Conservation (phyloP, 345 rosid species). For the Syzygium aromaticum region DNA sequence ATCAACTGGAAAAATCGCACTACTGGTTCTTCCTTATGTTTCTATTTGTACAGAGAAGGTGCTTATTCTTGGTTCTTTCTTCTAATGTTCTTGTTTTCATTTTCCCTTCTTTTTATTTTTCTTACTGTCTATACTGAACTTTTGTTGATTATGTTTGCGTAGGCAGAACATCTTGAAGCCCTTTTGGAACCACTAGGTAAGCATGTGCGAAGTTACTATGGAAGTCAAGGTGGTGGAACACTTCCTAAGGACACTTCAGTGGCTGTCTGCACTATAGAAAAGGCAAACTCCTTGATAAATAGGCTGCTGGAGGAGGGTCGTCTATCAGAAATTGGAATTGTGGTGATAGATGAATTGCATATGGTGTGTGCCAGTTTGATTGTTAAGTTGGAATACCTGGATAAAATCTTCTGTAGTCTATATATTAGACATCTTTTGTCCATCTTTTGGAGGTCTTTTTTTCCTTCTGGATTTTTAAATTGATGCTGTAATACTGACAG, state of each 20-base stretch:
- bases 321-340: conserved; percentile 84
- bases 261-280: conserved; percentile 99
- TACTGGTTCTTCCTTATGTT: conserved; percentile 96
- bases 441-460: neutral
- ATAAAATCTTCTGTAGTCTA: neutral
- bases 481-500: conserved; percentile 23
- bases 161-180: conserved; percentile 94
- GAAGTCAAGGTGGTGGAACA: conserved; percentile 95
- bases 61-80: conserved; percentile 1
- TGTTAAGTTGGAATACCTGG: neutral
- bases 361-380: conserved; percentile 46
- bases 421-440: neutral
- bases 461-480: neutral
- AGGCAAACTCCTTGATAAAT: conserved; percentile 86
- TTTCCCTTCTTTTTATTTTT: neutral
- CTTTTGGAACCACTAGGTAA: conserved; percentile 90
- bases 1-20: conserved; percentile 73
- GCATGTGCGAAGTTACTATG: conserved; percentile 88
- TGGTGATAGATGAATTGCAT: conserved; percentile 96
- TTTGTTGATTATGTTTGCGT: neutral
- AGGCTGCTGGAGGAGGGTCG: conserved; percentile 94
- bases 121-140: neutral
- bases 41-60: conserved; percentile 97
- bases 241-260: conserved; percentile 95
- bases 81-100: neutral